Conservation (phyloP, 805 yeast genomes). For the Nakazawaea ishiwadae region DNA sequence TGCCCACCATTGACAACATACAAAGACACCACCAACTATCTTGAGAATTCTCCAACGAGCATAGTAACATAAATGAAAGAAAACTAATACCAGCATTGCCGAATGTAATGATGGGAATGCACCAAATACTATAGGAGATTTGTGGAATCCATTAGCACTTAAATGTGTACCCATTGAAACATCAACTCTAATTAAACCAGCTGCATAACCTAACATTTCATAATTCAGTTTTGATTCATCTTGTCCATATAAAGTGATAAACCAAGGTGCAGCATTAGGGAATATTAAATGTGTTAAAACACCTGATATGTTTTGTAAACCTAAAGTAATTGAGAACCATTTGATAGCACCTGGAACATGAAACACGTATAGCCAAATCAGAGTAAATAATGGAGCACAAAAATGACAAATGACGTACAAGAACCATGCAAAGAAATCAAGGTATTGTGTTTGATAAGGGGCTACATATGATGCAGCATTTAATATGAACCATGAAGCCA, state of each 20-base stretch:
- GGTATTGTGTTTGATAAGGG: slow-evolving; percentile 36
- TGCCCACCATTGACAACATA: slow-evolving; percentile 67
- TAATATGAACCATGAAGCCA: slow-evolving; percentile 42
- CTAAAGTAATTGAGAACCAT: slow-evolving; percentile 49
- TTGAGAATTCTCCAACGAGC: slow-evolving; percentile 31
- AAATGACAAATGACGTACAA: slow-evolving; percentile 61
- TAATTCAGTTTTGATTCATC: slow-evolving; percentile 52
- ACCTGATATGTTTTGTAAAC: slow-evolving; percentile 56
- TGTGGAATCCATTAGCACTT: slow-evolving; percentile 58
- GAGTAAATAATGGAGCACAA: slow-evolving; percentile 55
- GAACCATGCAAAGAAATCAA: slow-evolving; percentile 57
- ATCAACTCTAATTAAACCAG: slow-evolving; percentile 65
- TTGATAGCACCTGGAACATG: slow-evolving; percentile 61
- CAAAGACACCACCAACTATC: slow-evolving; percentile 35
- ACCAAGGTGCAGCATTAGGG: slow-evolving; percentile 79
- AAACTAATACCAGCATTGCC: slow-evolving; percentile 56
- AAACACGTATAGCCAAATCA: slow-evolving; percentile 59
- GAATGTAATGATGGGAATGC: slow-evolving; percentile 72
- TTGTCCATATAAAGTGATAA: slow-evolving; percentile 56
- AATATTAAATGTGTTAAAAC: slow-evolving; percentile 54
- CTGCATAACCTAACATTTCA: slow-evolving; percentile 65
- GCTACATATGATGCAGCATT: slow-evolving; percentile 37
- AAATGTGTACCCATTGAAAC: slow-evolving; percentile 56
- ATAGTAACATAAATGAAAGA: slow-evolving; percentile 38
- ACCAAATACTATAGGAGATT: slow-evolving; percentile 67